Evolutionary conservation across 2,329 filamentous ascomycete species (phyloP).

Genomic region (Calonectria hongkongensis): DNA sequence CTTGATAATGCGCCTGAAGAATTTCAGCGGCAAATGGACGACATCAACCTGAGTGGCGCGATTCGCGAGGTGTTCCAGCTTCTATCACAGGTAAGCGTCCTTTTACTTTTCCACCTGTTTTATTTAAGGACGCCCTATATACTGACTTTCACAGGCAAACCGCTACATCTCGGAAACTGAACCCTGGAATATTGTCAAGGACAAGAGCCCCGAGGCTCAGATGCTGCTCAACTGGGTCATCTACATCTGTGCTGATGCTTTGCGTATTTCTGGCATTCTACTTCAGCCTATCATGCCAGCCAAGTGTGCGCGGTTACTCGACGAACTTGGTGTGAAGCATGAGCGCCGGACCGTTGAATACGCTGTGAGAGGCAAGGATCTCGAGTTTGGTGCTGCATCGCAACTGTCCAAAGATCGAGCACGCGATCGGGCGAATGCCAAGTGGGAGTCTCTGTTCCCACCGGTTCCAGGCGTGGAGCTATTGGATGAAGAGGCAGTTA

Average conservation of each 20-base stretch:
- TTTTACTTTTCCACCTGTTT: background rate
- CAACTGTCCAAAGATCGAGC: background rate
- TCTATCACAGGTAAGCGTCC: conserved; percentile 72
- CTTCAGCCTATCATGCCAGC: conserved; percentile 93
- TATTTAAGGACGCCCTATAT: background rate
- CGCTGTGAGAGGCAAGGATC: conserved; percentile 79
- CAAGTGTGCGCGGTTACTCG: conserved; percentile 83
- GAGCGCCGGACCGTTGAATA: conserved; percentile 78
- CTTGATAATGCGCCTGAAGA: conserved; percentile 45
- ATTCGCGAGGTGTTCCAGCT: conserved; percentile 78
- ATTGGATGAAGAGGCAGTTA: conserved; percentile 49
- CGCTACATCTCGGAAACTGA: conserved; percentile 73
- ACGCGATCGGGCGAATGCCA: conserved; percentile 1
- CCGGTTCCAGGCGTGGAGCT: conserved; percentile 58
- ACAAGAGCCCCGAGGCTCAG: conserved; percentile 57
- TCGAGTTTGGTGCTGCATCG: conserved; percentile 76
- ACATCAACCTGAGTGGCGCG: conserved; percentile 78
- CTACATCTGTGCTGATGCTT: conserved; percentile 82
- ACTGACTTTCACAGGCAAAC: conserved; percentile 60
- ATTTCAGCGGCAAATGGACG: conserved; percentile 75
- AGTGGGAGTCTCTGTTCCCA: conserved; percentile 70
- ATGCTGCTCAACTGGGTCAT: conserved; percentile 75
- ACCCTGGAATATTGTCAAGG: conserved; percentile 79
- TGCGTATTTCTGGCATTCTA: conserved; percentile 88
- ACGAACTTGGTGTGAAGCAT: conserved; percentile 83